phyloP scores from a whole-genome alignment of 768 basidiomycete genomes.

The Amanita pseudoporphyria region DNA sequence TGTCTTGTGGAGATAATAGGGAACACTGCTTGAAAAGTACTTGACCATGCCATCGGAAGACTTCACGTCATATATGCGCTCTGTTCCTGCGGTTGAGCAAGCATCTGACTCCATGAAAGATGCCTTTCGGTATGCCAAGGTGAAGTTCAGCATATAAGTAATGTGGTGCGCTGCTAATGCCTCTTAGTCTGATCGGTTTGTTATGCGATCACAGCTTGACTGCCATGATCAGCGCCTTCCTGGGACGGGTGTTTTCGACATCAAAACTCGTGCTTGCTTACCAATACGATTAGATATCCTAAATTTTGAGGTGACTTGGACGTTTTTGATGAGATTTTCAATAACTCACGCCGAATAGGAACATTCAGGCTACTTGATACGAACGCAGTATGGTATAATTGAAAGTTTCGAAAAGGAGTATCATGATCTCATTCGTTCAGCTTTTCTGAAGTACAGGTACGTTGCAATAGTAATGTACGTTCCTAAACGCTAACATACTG shows the following conservation, averaged over 20 bases:
- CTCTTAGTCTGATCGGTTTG: constrained; percentile 44
- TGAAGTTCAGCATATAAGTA: constrained; percentile 18
- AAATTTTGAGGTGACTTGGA: constrained; percentile 55
- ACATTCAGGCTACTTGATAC: constrained; percentile 73
- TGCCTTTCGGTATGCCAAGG: constrained; percentile 83
- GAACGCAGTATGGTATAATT: constrained; percentile 44
- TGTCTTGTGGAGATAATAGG: constrained; percentile 33
- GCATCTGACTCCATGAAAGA: constrained; percentile 39
- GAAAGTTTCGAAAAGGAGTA: constrained; percentile 91
- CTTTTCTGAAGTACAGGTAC: constrained; percentile 89
- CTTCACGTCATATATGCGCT: constrained; percentile 48
- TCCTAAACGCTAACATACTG: background rate
- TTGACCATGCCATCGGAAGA: constrained; percentile 58
- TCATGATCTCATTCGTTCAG: constrained; percentile 88
- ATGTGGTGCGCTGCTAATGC: background rate
- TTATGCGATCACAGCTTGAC: constrained; percentile 96
- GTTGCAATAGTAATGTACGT: constrained; percentile 3
- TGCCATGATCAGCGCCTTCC: constrained; percentile 74
- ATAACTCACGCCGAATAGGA: constrained; percentile 34
- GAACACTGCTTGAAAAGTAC: constrained; percentile 82
- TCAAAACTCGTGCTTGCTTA: constrained; percentile 87
- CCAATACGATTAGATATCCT: constrained; percentile 78
- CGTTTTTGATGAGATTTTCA: background rate
- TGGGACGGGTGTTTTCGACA: constrained; percentile 88
- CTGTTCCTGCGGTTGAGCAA: constrained; percentile 16